phyloP scores from a whole-genome alignment of 257 asterid species.

The Fraxinus anomala region DNA sequence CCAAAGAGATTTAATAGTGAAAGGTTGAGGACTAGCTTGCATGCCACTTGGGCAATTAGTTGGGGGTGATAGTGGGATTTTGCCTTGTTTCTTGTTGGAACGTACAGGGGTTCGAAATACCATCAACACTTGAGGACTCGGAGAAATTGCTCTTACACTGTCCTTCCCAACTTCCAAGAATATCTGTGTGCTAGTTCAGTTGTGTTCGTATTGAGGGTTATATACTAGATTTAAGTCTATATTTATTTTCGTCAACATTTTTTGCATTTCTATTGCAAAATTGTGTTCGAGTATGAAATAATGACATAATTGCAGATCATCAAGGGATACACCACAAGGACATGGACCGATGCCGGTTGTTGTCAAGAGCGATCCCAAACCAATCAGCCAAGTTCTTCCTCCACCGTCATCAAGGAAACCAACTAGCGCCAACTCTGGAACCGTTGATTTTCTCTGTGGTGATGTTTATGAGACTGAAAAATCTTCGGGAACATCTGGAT shows the following conservation, averaged over 20 bases:
- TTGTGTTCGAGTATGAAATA: not conserved
- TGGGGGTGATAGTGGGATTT: not conserved
- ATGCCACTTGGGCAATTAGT: not conserved
- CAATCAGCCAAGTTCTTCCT: conserved; percentile 45
- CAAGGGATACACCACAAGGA: conserved; percentile 73
- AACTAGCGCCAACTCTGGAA: conserved; percentile 6
- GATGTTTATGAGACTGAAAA: conserved; percentile 11
- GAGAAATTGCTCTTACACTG: no score
- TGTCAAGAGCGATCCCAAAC: conserved; percentile 39
- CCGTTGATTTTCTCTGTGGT: conserved; percentile 23
- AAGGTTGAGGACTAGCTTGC: not conserved
- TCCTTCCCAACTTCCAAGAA: not conserved
- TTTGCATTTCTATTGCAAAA: not conserved
- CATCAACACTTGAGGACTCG: no score
- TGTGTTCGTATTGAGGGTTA: not conserved
- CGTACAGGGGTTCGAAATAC: no score
- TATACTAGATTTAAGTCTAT: not conserved
- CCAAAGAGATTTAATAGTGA: no score
- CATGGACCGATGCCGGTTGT: conserved; percentile 51
- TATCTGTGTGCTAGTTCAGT: not conserved
- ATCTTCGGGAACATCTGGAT: not conserved
- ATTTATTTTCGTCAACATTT: not conserved
- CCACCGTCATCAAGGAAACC: conserved; percentile 7
- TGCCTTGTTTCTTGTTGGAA: not conserved
- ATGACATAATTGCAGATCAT: conserved; percentile 50